Percentiles rank a stretch among this genome's conserved stretches.
phyloP scores from a whole-genome alignment of 108 stramenopile genomes.

The Ochromonas danica region DNA sequence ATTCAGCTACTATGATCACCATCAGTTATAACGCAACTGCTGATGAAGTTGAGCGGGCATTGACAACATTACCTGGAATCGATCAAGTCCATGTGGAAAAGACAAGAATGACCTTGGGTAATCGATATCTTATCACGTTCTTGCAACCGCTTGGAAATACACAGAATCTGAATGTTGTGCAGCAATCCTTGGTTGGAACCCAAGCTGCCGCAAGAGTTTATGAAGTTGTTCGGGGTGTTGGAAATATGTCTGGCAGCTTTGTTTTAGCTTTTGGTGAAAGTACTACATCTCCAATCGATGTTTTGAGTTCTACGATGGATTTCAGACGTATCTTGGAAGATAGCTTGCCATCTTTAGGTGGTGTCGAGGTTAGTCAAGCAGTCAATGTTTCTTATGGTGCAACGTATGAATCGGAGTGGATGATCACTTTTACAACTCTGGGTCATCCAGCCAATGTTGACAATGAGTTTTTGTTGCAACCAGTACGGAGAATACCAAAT shows the following conservation, averaged over 20 bases:
- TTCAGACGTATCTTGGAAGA: background rate
- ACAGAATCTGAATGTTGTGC: background rate
- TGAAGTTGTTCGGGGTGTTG: conserved; percentile 11
- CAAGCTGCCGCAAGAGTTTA: background rate
- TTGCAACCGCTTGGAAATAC: background rate
- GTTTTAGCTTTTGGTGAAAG: background rate
- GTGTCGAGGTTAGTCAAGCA: background rate
- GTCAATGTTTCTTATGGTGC: background rate
- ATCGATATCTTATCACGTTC: conserved; percentile 22
- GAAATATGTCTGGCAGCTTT: conserved; percentile 13
- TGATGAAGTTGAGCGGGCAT: background rate
- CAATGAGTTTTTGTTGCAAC: background rate
- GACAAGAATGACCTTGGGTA: background rate
- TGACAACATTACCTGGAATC: background rate
- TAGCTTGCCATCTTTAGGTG: background rate
- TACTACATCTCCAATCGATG: background rate
- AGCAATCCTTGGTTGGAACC: background rate
- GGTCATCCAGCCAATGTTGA: background rate
- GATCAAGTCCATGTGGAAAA: background rate
- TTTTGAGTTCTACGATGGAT: background rate
- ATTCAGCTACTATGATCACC: background rate
- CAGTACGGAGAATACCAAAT: background rate
- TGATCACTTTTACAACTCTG: conserved; percentile 6
- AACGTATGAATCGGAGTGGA: background rate
- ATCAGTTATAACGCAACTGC: background rate